These are phyloP conservation scores for Ganoderma leucocontextum DNA, from an alignment of 1,284 basidiomycete species.

Conservation along the genomic window DNA sequence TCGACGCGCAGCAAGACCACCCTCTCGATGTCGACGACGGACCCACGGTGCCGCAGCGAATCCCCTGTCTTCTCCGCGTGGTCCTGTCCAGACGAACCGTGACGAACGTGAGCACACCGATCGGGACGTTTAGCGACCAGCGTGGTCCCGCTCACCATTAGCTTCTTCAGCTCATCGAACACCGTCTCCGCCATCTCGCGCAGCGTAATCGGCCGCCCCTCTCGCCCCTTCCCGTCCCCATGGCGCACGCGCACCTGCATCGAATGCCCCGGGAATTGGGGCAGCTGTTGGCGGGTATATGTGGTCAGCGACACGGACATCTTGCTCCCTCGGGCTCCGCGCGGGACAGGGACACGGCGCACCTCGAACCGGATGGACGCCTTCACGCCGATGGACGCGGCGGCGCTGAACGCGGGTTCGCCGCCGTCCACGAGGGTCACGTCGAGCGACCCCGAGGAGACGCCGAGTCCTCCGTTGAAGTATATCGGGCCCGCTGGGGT, in stretches of 20 bases:
- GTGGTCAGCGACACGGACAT: background rate
- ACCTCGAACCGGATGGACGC: slow-evolving; percentile 15
- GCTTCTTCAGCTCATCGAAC: slow-evolving; percentile 2
- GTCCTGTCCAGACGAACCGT: background rate
- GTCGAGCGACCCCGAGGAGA: background rate
- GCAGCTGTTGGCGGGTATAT: background rate
- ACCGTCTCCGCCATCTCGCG: slow-evolving; percentile 8
- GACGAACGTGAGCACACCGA: background rate
- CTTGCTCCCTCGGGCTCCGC: background rate
- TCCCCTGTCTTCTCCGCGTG: background rate
- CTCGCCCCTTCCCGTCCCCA: background rate
- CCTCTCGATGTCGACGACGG: background rate
- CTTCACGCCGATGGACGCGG: slow-evolving; percentile 8
- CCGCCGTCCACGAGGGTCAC: background rate
- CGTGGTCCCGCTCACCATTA: slow-evolving; percentile 2
- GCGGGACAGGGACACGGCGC: background rate
- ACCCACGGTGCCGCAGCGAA: slow-evolving; percentile 1
- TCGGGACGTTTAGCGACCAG: too few species aligned
- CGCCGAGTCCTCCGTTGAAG: slow-evolving; percentile 5
- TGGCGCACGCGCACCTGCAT: slow-evolving; percentile 14
- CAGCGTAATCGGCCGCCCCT: background rate
- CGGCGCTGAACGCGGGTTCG: slow-evolving; percentile 2
- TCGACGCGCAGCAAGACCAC: slow-evolving; percentile 18
- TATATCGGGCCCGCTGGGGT: background rate
- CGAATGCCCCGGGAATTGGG: background rate